Base-by-base conservation (phyloP, 257 asterid genomes). In the Salvia rosmarinus region DNA sequence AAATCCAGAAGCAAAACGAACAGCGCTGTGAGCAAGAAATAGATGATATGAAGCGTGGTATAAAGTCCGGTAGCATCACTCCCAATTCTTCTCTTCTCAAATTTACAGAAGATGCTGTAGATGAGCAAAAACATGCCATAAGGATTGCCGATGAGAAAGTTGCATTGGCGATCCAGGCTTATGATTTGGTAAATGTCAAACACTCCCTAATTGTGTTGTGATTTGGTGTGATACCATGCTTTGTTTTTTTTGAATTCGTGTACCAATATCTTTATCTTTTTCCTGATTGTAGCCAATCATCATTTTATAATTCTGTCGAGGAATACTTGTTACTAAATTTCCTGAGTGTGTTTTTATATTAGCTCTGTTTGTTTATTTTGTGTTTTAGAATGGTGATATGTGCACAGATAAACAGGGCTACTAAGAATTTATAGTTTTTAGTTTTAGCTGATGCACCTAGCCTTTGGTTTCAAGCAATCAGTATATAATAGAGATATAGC, bases 91-190 rank as follows among this genome's bases (percentile, higher is more conserved):
- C 96, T 60, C 96, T 86, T 59, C 81, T 86, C 75, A 88, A 86
- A 75, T 89, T 91, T 80, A 88, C 99, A 20, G 96, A 84, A 19
- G 99, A 88, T 11, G 96, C 97, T 67, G 55, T 89, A 78, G 98
- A 95, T 57, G 99, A 95, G 83, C 99, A 95, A 78, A 95, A 91
- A 77, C 99, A 95, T 81, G 99, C 96, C 61, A 75, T 87, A 78
- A 78, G 96, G 85, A 95, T 95, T 81, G 96, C 99, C 43, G 98
- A 91, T 75, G 99, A 95, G 88, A 95, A n/a, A 83, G 94, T 91
- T 66, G 89, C 89, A 25, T 80, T 95, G 82, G 98, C 99, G 65
- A 44, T 75, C 66, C 98, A 91, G 82, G 94, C 96, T 37, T 91
- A 95, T 82, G 99, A 95, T 82, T 76, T 95, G 98, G 99, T 93